Evolutionary conservation across 2,329 filamentous ascomycete species (phyloP).

Genomic region (Pseudogymnoascus verrucosus): DNA sequence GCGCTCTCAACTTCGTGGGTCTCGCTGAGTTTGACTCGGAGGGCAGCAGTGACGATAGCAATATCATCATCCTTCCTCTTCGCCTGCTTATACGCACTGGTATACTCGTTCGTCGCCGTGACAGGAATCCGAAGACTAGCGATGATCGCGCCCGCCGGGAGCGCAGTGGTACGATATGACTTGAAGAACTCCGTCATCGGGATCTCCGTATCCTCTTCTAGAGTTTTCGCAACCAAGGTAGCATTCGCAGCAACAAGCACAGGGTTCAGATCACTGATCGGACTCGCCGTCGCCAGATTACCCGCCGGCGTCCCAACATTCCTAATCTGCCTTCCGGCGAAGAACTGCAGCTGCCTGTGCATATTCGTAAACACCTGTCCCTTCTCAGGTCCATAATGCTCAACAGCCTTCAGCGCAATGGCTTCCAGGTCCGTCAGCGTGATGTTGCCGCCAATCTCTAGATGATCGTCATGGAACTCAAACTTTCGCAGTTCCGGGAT

Average conservation of each 20-base stretch:
- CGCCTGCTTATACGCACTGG: slow-evolving; percentile 88
- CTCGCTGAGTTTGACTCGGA: slow-evolving; percentile 65
- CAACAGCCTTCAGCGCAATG: slow-evolving; percentile 70
- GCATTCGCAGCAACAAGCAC: slow-evolving; percentile 85
- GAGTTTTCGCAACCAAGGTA: slow-evolving; percentile 70
- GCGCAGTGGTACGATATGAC: slow-evolving; percentile 77
- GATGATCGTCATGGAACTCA: slow-evolving; percentile 64
- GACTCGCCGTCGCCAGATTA: slow-evolving; percentile 87
- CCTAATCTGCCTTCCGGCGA: slow-evolving; percentile 89
- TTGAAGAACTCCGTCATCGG: slow-evolving; percentile 90
- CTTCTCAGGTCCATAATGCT: slow-evolving; percentile 59
- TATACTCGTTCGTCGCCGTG: slow-evolving; percentile 70
- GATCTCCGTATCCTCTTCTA: slow-evolving; percentile 68
- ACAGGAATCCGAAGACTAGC: slow-evolving; percentile 79
- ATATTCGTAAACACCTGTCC: slow-evolving; percentile 81
- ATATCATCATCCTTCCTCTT: slow-evolving; percentile 98
- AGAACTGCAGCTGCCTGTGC: slow-evolving; percentile 87
- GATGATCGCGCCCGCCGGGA: slow-evolving; percentile 76
- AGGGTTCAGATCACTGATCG: slow-evolving; percentile 93
- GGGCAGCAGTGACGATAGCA: slow-evolving; percentile 85
- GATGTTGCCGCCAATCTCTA: slow-evolving; percentile 93
- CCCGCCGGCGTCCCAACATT: slow-evolving; percentile 97
- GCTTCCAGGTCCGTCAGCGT: slow-evolving; percentile 83
- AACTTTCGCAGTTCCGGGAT: slow-evolving; percentile 84
- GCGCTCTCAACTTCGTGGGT: slow-evolving; percentile 63